A percentile compares a stretch with the other conserved stretches of the same genome.
These are phyloP conservation scores for Cynara cardunculus DNA, from an alignment of 129 eudicot species.

Conservation along the genomic window DNA sequence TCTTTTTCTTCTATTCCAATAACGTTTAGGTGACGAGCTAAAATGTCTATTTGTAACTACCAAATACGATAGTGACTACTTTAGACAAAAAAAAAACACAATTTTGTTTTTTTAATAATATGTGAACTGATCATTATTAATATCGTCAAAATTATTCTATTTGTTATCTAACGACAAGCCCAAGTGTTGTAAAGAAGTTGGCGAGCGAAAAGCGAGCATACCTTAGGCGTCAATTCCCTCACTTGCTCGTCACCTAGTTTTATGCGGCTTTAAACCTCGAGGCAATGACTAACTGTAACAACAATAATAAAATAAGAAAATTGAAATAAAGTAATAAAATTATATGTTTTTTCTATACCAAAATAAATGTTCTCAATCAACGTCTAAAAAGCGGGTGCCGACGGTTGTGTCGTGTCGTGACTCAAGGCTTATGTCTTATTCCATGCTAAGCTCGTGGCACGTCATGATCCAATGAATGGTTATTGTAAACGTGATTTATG, in stretches of 20 bases:
- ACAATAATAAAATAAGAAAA: neutral
- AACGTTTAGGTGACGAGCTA: neutral
- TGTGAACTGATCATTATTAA: neutral
- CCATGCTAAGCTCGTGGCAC: no score
- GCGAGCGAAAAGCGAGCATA: conserved; percentile 1
- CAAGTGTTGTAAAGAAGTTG: conserved; percentile 12
- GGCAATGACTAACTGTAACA: neutral
- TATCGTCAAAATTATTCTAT: neutral
- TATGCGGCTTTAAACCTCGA: neutral
- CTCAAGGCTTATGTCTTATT: no score
- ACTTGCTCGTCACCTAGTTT: neutral
- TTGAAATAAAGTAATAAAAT: no score
- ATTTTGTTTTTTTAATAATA: neutral
- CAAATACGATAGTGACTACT: neutral
- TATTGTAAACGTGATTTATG: no score
- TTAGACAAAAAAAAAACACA: neutral
- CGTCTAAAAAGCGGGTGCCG: no score
- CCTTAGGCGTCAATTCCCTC: conserved; percentile 6
- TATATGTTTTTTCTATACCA: no score
- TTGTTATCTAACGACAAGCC: conserved; percentile 1
- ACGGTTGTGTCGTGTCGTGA: neutral
- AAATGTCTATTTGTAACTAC: neutral
- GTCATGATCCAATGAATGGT: no score
- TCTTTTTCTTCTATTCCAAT: conserved; percentile 1
- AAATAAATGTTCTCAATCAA: neutral